Base-by-base conservation (phyloP, 805 yeast genomes). In the Saturnispora quitensis region DNA sequence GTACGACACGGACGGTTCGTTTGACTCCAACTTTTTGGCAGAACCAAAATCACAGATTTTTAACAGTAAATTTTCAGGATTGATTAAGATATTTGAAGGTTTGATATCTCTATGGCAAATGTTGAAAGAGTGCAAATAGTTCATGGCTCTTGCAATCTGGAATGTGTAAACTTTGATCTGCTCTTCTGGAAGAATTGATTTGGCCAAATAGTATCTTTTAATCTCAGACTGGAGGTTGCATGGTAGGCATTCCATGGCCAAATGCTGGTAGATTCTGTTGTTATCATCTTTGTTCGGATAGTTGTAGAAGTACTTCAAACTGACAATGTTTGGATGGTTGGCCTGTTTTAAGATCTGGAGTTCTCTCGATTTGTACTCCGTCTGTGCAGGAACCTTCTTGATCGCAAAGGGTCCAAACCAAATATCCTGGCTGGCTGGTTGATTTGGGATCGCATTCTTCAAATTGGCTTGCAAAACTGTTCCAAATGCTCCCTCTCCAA, bases 1-100 rank as follows among this genome's bases (percentile, higher is more conserved):
- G 65, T 93, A 93, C 48, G 96, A 85, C 56, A 90, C 96, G 1
- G 95, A 84, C n/a, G 93, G 87, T 65, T 86, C 90, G 56, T 80
- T 78, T 48, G 79, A 79, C 64, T 85, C 91, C 56, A 86, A 73
- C 64, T 81, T 81, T 66, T 86, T 86, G 5, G 95, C 95, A 42
- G 87, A 80, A 22, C 95, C 95, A 67, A 86, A 86, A 68, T 86
- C 95, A 67, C 95, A 86, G 48, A 86, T 82, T 64, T 86, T 86
- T 55, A 86, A 72, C 5, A 76, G 68, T 40, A 87, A 82, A 1
- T 78, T 74, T 10, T 73, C 63, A 5, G 93, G 91, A 59, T 86
- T 88, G 35, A 86, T 85, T 58, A 86, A 73, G 38, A 86, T 83
- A 63, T 86, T 86, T 22, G 89, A 82, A 1, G 95, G 95, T 66